A percentile compares a stretch with the other conserved stretches of the same genome.
phyloP scores from a whole-genome alignment of 805 yeast genomes.

The Candida railenensis region DNA sequence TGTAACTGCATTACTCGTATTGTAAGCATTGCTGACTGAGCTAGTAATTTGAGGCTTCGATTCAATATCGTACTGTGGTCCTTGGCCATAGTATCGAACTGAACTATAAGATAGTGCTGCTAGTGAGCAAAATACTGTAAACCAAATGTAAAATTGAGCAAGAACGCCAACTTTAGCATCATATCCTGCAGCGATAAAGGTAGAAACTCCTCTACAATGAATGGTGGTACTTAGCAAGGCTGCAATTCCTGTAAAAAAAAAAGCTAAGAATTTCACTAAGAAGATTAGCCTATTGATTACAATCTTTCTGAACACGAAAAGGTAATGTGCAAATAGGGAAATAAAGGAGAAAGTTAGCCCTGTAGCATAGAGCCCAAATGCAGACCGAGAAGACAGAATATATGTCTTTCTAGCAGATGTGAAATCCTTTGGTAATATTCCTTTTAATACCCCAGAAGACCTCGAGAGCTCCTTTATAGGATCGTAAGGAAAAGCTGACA shows the following conservation, averaged over 20 bases:
- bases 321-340: background rate
- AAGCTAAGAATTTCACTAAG: background rate
- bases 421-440: background rate
- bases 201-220: background rate
- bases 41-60: too few species aligned
- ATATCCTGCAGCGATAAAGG: background rate
- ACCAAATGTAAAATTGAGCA: constrained; percentile 1
- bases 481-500: background rate
- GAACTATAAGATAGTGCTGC: background rate
- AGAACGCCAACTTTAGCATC: background rate
- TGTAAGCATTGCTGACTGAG: background rate
- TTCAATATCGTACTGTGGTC: background rate
- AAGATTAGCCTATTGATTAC: background rate
- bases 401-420: background rate
- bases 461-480: background rate
- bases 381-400: background rate
- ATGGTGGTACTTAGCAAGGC: background rate
- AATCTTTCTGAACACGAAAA: background rate
- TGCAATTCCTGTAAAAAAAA: background rate
- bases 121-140: background rate
- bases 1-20: background rate
- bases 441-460: too few species aligned
- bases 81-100: background rate
- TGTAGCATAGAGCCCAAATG: background rate
- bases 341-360: background rate